phyloP scores from a whole-genome alignment of 257 asterid genomes.

The Craterostigma plantagineum region DNA sequence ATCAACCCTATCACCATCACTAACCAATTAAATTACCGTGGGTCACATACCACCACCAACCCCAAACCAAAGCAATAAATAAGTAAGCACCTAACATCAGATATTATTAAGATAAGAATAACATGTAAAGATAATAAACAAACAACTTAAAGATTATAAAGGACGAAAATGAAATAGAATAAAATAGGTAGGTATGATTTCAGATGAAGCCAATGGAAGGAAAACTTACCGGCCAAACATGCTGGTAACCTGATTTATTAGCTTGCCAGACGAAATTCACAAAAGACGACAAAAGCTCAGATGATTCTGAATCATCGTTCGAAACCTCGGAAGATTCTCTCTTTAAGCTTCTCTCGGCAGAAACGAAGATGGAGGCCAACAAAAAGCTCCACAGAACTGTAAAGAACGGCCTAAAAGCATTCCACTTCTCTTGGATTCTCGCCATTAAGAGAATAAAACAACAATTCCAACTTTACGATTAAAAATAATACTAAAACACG shows the following conservation, averaged over 20 bases:
- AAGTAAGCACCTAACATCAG: constrained; percentile 9
- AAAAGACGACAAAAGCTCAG: constrained; percentile 13
- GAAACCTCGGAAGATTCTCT: constrained; percentile 23
- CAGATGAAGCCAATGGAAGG: constrained; percentile 2
- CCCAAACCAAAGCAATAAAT: neutral
- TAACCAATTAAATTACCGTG: constrained; percentile 1
- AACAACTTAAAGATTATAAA: neutral
- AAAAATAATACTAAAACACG: constrained; percentile 5
- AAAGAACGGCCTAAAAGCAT: constrained; percentile 38
- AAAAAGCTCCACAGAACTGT: constrained; percentile 55
- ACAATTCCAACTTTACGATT: constrained; percentile 11
- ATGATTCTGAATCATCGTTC: constrained; percentile 19
- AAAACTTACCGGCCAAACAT: constrained; percentile 96
- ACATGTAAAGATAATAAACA: neutral
- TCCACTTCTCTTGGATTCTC: constrained; percentile 33
- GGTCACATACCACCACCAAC: neutral
- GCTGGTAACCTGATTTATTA: constrained; percentile 56
- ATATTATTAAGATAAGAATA: neutral
- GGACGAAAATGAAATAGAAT: neutral
- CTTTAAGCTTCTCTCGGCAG: constrained; percentile 74
- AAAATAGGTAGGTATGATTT: constrained; percentile 1
- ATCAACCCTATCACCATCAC: constrained; percentile 1
- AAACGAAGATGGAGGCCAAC: constrained; percentile 58
- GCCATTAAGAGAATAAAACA: constrained; percentile 25
- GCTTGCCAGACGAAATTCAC: constrained; percentile 57